These are phyloP conservation scores for Cucurbita maxima DNA, from an alignment of 306 rosid genomes.

Conservation along the genomic window DNA sequence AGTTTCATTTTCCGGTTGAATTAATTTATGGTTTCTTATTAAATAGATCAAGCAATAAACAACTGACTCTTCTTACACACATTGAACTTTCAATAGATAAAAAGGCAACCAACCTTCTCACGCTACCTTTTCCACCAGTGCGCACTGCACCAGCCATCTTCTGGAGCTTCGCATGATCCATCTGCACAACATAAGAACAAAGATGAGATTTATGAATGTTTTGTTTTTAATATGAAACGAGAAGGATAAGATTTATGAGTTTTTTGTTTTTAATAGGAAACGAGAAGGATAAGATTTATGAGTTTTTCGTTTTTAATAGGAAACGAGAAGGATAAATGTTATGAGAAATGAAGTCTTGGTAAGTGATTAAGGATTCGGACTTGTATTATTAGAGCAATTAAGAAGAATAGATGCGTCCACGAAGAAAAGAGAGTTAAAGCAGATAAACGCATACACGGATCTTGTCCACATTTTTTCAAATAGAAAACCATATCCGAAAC, in stretches of 20 bases:
- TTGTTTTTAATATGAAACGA: neutral
- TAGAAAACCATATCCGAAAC: neutral
- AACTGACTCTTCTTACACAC: neutral
- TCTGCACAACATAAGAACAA: slow-evolving; percentile 21
- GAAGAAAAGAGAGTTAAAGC: neutral
- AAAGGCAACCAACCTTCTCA: slow-evolving; percentile 50
- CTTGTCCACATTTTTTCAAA: neutral
- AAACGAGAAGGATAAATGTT: neutral
- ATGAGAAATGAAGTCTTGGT: neutral
- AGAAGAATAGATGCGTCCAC: neutral
- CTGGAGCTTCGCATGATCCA: slow-evolving; percentile 66
- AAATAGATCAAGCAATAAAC: neutral
- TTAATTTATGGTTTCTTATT: neutral
- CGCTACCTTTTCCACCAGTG: slow-evolving; percentile 92
- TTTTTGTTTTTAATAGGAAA: too few species aligned
- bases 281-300: too few species aligned
- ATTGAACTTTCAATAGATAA: neutral
- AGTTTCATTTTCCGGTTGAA: neutral
- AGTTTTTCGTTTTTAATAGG: neutral
- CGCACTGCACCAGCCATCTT: slow-evolving; percentile 96
- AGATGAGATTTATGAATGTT: neutral
- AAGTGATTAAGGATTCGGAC: neutral
- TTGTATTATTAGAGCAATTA: neutral
- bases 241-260: neutral
- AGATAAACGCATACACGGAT: neutral